phyloP scores from a whole-genome alignment of 1,284 basidiomycete genomes.

The Pseudomicrostroma phylloplanum region DNA sequence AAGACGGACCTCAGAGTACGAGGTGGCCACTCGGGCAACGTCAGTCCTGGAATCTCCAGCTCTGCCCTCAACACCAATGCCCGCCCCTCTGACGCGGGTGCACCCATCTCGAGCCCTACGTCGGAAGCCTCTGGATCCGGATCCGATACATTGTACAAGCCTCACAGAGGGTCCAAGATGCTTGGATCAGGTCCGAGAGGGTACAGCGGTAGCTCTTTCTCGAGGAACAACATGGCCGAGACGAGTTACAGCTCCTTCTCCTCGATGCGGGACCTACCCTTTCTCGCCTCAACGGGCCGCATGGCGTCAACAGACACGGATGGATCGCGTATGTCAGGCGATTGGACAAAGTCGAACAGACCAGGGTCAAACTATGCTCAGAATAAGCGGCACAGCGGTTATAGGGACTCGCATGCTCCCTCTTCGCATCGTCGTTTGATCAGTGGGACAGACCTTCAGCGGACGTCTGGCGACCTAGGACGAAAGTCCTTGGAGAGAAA shows the following conservation, averaged over 20 bases:
- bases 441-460: too few species aligned
- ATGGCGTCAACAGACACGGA: neutral
- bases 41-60: neutral
- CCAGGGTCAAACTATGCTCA: neutral
- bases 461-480: neutral
- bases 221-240: neutral
- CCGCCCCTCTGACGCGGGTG: neutral
- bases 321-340: neutral
- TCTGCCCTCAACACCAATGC: neutral
- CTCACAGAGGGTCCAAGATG: neutral
- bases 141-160: neutral
- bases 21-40: neutral
- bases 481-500: neutral
- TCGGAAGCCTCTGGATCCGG: neutral
- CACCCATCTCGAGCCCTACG: neutral
- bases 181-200: neutral
- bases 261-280: constrained; percentile 1
- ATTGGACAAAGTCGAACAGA: neutral
- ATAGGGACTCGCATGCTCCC: too few species aligned
- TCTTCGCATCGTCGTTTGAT: too few species aligned
- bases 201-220: neutral
- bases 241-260: neutral
- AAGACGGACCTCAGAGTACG: constrained; percentile 1
- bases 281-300: neutral
- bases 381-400: neutral